Base-by-base conservation (phyloP, 345 rosid species). In the Mangifera indica region DNA sequence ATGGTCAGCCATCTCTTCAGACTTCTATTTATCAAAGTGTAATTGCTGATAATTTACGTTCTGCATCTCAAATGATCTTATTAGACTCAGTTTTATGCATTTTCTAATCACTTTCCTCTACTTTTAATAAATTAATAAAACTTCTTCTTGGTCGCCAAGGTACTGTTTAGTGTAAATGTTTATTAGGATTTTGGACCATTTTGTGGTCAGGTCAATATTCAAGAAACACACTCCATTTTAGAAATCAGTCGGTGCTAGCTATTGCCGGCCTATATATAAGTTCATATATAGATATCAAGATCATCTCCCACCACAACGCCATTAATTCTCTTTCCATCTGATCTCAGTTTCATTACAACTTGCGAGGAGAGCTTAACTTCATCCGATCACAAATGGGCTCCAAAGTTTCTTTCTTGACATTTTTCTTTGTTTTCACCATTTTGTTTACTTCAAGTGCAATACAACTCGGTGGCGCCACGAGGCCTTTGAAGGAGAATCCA, bases 401-500 rank as follows among this genome's bases (percentile, higher is more conserved):
- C 20, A 1, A 54, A 7, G 20, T 54, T n/a, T 18, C 9, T 18
- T 54, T 54, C 29, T 7, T 9, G 49, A 57, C 10, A 29, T 2
- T 22, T 48, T 15, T 55, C 13, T 58, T 58, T 22, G 22, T 54
- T 1, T 62, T 67, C n/a, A 34, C 56, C 60, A 25, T 69, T 21
- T n/a, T 70, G 67, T 26, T 70, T 10, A 54, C 58, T 7, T 44
- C 51, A n/a, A 52, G 60, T 26, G 3, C 34, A 6, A 22, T 67
- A 12, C 72, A 74, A 65, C 26, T 54, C 1, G 72, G 74, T 18
- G 75, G 17, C 18, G 76, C 79, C 42, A 45, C 12, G 18, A 71
- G 81, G 76, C 60, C 77, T 17, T 21, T 60, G 53, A 65, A 52
- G 24, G 65, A 45, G 10, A 70, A 74, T 34, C 60, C 48, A 57